phyloP scores from a whole-genome alignment of 345 rosid genomes.

The Gossypium thurberi region DNA sequence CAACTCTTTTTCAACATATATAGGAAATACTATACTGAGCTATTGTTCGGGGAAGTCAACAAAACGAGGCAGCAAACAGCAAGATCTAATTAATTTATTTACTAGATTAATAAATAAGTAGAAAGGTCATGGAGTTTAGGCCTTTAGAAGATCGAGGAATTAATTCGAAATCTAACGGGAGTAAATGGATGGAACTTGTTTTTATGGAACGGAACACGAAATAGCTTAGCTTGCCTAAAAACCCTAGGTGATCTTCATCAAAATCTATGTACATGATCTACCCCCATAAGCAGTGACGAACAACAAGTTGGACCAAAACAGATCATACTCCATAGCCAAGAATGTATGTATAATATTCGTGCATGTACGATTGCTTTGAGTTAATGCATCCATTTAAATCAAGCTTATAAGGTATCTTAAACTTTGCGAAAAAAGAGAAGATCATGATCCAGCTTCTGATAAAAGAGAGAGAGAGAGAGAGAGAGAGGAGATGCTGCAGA shows the following conservation, averaged over 20 bases:
- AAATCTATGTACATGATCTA: slow-evolving; percentile 14
- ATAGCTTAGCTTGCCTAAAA: slow-evolving; percentile 9
- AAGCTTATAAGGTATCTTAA: not conserved
- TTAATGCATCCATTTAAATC: not conserved
- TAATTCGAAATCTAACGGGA: slow-evolving; percentile 20
- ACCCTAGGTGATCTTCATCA: slow-evolving; percentile 27
- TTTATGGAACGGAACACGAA: not conserved
- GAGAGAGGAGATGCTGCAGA: not conserved
- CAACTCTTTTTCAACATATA: not conserved
- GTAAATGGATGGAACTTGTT: not conserved
- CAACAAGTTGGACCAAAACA: slow-evolving; percentile 18
- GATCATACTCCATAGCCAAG: not conserved
- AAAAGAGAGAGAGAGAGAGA: not conserved
- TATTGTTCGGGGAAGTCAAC: slow-evolving; percentile 1
- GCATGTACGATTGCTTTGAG: slow-evolving; percentile 10
- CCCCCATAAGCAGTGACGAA: slow-evolving; percentile 17
- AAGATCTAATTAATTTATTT: not conserved
- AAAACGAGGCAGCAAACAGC: slow-evolving; percentile 1
- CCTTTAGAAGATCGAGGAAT: slow-evolving; percentile 18
- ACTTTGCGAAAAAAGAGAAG: not conserved
- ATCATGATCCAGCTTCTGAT: not conserved
- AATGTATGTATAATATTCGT: slow-evolving; percentile 16
- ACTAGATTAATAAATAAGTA: not conserved
- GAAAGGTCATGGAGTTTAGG: not conserved
- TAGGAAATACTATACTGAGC: not conserved